A percentile compares a stretch with the other conserved stretches of the same genome.
These are phyloP conservation scores for Cinnamomum chago DNA, from an alignment of 164 flowering plant species.

Conservation along the genomic window DNA sequence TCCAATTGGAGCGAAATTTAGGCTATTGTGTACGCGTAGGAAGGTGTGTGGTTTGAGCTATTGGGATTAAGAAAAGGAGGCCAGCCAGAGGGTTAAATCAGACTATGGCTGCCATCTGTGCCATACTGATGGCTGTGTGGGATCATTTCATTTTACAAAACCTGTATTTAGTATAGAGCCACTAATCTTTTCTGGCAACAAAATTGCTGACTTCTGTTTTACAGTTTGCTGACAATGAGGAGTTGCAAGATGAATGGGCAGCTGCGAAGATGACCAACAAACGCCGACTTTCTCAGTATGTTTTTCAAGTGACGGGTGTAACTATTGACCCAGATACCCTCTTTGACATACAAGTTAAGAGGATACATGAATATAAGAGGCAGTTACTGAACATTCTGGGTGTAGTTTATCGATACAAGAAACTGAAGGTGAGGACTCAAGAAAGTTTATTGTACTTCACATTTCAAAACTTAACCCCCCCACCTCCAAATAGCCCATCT, in stretches of 20 bases:
- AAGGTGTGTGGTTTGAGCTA: too few species aligned
- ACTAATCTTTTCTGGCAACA: not conserved
- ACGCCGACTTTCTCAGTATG: constrained; percentile 68
- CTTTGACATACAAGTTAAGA: constrained; percentile 97
- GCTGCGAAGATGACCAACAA: constrained; percentile 94
- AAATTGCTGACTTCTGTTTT: constrained; percentile 11
- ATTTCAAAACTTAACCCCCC: too few species aligned
- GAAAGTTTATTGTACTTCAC: not conserved
- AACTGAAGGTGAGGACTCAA: constrained; percentile 61
- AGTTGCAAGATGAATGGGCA: constrained; percentile 83
- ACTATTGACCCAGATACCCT: constrained; percentile 76
- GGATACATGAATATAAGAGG: constrained; percentile 96
- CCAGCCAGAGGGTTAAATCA: too few species aligned
- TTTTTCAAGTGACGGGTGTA: constrained; percentile 71
- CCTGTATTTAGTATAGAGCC: not conserved
- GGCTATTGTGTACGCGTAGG: too few species aligned
- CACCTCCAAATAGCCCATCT: too few species aligned
- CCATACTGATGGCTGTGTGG: too few species aligned
- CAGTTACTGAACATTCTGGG: constrained; percentile 89
- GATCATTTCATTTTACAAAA: too few species aligned
- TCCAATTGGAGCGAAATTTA: too few species aligned
- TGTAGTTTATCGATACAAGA: constrained; percentile 86
- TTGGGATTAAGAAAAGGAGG: too few species aligned
- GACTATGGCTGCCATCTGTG: too few species aligned
- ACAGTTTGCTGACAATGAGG: constrained; percentile 81